These are phyloP conservation scores for Pseudocercospora cruenta DNA, from an alignment of 2,329 filamentous ascomycete species.

Conservation along the genomic window DNA sequence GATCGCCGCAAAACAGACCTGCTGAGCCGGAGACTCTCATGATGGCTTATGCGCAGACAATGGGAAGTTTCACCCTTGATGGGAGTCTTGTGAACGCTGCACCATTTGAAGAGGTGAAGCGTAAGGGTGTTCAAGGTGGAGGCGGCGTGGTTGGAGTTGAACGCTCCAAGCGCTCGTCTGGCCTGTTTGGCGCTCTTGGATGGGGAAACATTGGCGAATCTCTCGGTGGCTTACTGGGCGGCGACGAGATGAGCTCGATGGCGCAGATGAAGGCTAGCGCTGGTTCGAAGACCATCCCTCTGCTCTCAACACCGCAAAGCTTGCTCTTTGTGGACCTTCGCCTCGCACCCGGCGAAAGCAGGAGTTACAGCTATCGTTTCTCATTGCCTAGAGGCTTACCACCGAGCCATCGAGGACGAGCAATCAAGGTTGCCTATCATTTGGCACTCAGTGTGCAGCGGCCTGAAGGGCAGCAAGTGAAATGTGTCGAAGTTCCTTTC, in stretches of 20 bases:
- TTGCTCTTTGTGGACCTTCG: constrained; percentile 93
- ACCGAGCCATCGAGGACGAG: constrained; percentile 85
- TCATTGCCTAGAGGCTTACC: constrained; percentile 85
- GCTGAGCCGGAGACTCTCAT: constrained; percentile 77
- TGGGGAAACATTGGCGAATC: constrained; percentile 89
- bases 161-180: constrained; percentile 71
- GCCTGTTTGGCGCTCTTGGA: constrained; percentile 80
- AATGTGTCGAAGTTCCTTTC: constrained; percentile 90
- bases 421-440: constrained; percentile 91
- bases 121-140: constrained; percentile 83
- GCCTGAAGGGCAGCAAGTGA: constrained; percentile 78
- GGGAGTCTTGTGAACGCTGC: constrained; percentile 86
- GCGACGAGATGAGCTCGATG: constrained; percentile 86
- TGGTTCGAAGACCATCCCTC: constrained; percentile 82
- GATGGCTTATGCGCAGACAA: constrained; percentile 97
- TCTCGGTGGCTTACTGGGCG: constrained; percentile 82
- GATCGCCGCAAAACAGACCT: constrained; percentile 41
- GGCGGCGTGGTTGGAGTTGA: constrained; percentile 85
- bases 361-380: constrained; percentile 84
- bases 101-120: constrained; percentile 93
- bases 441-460: constrained; percentile 90
- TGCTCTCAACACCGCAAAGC: constrained; percentile 93
- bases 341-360: constrained; percentile 84
- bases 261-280: constrained; percentile 91
- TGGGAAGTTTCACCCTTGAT: constrained; percentile 88